Evolutionary conservation across 2,329 filamentous ascomycete species (phyloP).

Genomic region (Byssoonygena ceratinophila): DNA sequence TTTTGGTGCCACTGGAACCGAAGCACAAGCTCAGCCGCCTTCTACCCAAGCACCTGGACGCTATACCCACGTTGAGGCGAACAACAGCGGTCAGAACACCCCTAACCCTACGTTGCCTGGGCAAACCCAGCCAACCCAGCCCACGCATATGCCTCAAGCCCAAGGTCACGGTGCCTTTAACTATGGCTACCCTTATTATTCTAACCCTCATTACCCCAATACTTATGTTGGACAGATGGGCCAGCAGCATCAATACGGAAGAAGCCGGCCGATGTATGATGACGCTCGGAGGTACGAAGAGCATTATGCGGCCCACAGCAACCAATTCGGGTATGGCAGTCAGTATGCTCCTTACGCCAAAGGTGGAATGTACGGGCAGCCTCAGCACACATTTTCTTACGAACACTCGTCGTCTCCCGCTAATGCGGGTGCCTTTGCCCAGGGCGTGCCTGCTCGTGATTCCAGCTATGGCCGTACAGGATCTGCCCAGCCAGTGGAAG

Average conservation of each 20-base stretch:
- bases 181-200: slow-evolving; percentile 51
- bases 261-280: slow-evolving; percentile 42
- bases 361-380: slow-evolving; percentile 53
- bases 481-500: slow-evolving; percentile 47
- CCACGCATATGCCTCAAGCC: slow-evolving; percentile 41
- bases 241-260: slow-evolving; percentile 36
- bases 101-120: slow-evolving; percentile 63
- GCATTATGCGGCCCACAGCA: slow-evolving; percentile 37
- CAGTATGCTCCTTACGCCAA: slow-evolving; percentile 45
- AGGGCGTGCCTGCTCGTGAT: slow-evolving; percentile 40
- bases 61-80: slow-evolving; percentile 55
- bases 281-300: slow-evolving; percentile 42
- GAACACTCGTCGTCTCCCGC: slow-evolving; percentile 57
- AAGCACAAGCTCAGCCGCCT: slow-evolving; percentile 50
- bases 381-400: slow-evolving; percentile 52
- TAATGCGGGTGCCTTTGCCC: slow-evolving; percentile 42
- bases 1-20: slow-evolving; percentile 53
- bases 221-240: slow-evolving; percentile 50
- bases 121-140: slow-evolving; percentile 46
- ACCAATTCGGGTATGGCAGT: slow-evolving; percentile 46
- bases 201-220: slow-evolving; percentile 49
- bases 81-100: slow-evolving; percentile 79
- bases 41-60: slow-evolving; percentile 66
- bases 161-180: slow-evolving; percentile 48
- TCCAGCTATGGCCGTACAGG: slow-evolving; percentile 52